phyloP scores from a whole-genome alignment of 371 early-diverging fungal genomes.

The Mortierella sp. region DNA sequence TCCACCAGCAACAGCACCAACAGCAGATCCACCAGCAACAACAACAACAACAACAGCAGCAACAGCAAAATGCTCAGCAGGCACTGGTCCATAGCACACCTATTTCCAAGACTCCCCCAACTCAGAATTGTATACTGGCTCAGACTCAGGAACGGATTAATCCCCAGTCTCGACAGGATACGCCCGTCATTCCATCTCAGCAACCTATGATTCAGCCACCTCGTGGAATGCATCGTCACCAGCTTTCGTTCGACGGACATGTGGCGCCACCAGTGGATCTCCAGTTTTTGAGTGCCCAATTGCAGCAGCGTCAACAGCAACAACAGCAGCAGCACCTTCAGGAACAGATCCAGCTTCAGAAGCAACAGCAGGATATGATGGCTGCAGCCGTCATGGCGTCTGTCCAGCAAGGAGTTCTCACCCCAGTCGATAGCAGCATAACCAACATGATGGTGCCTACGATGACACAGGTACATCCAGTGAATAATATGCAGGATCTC shows the following conservation, averaged over 20 bases:
- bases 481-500: not conserved
- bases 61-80: conserved; percentile 22
- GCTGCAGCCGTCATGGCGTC: conserved; percentile 24
- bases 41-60: conserved; percentile 10
- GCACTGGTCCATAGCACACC: conserved; percentile 1
- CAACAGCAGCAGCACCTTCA: conserved; percentile 29
- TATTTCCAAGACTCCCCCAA: not conserved
- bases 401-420: conserved; percentile 13
- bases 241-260: conserved; percentile 38
- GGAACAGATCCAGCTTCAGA: conserved; percentile 28
- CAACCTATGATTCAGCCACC: conserved; percentile 19
- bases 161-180: conserved; percentile 15
- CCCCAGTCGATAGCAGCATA: conserved; percentile 18
- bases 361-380: conserved; percentile 28
- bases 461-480: not conserved
- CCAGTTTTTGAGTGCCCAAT: conserved; percentile 37
- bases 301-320: conserved; percentile 43
- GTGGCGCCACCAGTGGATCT: conserved; percentile 25
- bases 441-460: conserved; percentile 15
- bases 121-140: conserved; percentile 9
- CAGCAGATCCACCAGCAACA: conserved; percentile 17
- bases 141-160: conserved; percentile 28
- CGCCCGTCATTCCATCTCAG: conserved; percentile 48
- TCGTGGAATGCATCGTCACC: conserved; percentile 41
- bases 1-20: conserved; percentile 10